Conservation (phyloP, 148 eudicot genomes). For the Drosera capensis region DNA sequence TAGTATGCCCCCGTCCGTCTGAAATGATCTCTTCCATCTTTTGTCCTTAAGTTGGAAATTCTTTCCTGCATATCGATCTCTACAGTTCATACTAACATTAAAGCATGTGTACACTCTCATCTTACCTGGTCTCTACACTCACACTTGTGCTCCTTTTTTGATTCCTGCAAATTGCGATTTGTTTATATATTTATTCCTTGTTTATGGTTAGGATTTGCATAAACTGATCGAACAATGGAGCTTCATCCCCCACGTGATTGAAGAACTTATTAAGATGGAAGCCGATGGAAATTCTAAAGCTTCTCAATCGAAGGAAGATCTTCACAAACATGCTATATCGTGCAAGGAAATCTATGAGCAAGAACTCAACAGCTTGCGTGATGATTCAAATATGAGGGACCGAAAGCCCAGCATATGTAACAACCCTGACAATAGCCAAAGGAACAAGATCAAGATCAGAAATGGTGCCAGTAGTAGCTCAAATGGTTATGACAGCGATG, state of each 20-base stretch:
- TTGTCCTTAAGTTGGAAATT: too few species aligned
- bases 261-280: conserved; percentile 51
- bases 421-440: conserved; percentile 1
- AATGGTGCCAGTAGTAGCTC: conserved; percentile 15
- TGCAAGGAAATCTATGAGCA: conserved; percentile 62
- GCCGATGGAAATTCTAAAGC: conserved; percentile 8
- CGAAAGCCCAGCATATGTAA: conserved; percentile 18
- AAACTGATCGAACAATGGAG: conserved; percentile 65
- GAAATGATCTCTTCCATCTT: too few species aligned
- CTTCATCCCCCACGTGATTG: conserved; percentile 57
- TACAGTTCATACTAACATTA: too few species aligned
- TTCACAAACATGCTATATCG: conserved; percentile 42
- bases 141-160: neutral
- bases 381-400: conserved; percentile 6
- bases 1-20: too few species aligned
- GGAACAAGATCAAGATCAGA: conserved; percentile 8
- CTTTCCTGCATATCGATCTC: too few species aligned
- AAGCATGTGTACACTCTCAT: too few species aligned
- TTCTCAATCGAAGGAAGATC: conserved; percentile 26
- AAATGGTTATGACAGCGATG: conserved; percentile 58
- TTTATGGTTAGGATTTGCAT: conserved; percentile 29
- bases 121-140: neutral
- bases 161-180: neutral
- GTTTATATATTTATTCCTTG: neutral
- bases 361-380: conserved; percentile 20